Evolutionary conservation across 2,329 filamentous ascomycete genomes (phyloP).

Genomic region (Botryosphaeria dothidea): DNA sequence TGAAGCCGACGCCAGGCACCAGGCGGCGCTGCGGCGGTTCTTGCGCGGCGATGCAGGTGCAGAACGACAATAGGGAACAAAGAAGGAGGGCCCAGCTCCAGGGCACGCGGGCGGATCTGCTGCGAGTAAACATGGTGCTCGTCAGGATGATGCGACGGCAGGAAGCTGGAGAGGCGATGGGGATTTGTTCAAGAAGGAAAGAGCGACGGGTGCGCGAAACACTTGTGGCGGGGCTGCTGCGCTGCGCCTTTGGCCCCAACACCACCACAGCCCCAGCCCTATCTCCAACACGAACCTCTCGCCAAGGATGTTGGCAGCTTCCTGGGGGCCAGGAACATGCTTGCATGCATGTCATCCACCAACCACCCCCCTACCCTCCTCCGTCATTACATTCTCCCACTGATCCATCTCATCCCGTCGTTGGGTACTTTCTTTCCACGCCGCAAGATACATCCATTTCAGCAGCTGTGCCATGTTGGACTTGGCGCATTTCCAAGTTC

Average conservation of each 20-base stretch:
- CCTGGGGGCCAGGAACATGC: background rate
- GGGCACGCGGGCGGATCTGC: no score
- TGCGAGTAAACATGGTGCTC: no score
- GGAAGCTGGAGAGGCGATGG: no score
- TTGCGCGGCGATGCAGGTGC: background rate
- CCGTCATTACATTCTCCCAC: no score
- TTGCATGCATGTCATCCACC: background rate
- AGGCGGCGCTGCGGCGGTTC: background rate
- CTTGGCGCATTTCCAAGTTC: no score
- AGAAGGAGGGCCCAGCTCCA: no score
- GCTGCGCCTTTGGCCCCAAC: no score
- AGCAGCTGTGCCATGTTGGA: no score
- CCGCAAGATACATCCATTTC: no score
- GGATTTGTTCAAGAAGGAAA: no score
- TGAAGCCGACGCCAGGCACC: background rate
- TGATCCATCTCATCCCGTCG: no score
- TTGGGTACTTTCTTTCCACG: no score
- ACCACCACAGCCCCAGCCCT: background rate
- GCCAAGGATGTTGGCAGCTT: background rate
- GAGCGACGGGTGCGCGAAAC: background rate
- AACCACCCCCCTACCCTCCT: background rate
- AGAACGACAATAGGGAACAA: background rate
- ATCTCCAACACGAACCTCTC: background rate
- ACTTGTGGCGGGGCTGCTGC: background rate
- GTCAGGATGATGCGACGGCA: background rate